phyloP scores from a whole-genome alignment of 257 asterid species.

The Petunia axillaris region DNA sequence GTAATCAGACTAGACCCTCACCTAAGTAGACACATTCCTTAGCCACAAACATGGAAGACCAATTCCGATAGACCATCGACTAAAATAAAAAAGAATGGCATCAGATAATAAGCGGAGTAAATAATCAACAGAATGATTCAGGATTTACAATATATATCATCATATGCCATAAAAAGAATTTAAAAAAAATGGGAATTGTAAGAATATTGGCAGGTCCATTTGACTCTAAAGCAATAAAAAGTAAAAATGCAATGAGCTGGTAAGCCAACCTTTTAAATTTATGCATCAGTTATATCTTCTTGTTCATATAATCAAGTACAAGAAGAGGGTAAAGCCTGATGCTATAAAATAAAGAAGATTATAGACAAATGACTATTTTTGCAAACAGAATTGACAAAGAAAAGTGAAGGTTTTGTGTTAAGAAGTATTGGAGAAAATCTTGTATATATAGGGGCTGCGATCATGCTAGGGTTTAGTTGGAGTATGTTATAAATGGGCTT shows the following conservation, averaged over 20 bases:
- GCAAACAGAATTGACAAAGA: not conserved
- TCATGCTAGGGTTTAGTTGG: conserved; percentile 4
- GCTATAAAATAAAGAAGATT: conserved; percentile 40
- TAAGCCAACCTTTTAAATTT: conserved; percentile 57
- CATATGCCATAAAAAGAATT: not conserved
- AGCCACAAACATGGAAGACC: no score
- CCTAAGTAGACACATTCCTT: no score
- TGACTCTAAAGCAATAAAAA: conserved; percentile 70
- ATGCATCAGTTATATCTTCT: conserved; percentile 78
- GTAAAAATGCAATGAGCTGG: conserved; percentile 67
- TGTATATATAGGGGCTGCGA: not conserved
- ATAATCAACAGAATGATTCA: conserved; percentile 49
- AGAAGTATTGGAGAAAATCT: not conserved
- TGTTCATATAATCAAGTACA: conserved; percentile 40
- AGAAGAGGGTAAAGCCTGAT: conserved; percentile 83
- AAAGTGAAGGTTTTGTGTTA: not conserved
- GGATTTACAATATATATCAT: conserved; percentile 63
- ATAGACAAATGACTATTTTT: not conserved
- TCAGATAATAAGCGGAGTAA: conserved; percentile 85
- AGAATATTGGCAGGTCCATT: conserved; percentile 67
- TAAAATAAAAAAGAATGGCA: conserved; percentile 37
- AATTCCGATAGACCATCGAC: no score
- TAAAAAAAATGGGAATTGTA: not conserved
- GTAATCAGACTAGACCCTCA: no score
- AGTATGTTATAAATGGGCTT: no score